Conservation (phyloP, 2,329 filamentous ascomycete genomes). For the Aspergillus pseudoterreus region DNA sequence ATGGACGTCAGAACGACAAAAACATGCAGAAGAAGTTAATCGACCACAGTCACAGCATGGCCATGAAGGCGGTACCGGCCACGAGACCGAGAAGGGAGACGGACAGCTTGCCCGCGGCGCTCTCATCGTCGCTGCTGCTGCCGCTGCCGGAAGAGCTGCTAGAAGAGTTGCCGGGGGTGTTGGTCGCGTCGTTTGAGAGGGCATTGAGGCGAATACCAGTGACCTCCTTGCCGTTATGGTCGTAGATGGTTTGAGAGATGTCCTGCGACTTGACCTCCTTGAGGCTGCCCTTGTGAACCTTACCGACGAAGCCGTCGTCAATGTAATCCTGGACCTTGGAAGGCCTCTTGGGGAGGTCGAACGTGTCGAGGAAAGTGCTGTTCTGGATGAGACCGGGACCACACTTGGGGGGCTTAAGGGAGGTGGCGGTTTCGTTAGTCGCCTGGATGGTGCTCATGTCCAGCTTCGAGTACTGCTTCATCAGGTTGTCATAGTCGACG, state of each 20-base stretch:
- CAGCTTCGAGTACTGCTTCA: slow-evolving; percentile 69
- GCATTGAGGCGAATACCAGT: slow-evolving; percentile 59
- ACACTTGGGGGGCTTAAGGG: slow-evolving; percentile 62
- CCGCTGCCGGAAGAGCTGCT: slow-evolving; percentile 9
- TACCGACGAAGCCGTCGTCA: slow-evolving; percentile 66
- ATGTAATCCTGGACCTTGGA: slow-evolving; percentile 69
- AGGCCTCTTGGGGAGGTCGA: slow-evolving; percentile 69
- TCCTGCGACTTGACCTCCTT: slow-evolving; percentile 55
- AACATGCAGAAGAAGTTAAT: neutral
- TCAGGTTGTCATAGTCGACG: slow-evolving; percentile 69
- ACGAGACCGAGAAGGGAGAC: slow-evolving; percentile 23
- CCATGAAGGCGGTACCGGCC: slow-evolving; percentile 18
- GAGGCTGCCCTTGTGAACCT: slow-evolving; percentile 59
- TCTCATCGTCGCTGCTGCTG: slow-evolving; percentile 5
- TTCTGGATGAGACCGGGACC: slow-evolving; percentile 61
- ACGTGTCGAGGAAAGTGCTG: slow-evolving; percentile 69
- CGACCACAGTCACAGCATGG: neutral
- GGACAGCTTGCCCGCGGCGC: slow-evolving; percentile 19
- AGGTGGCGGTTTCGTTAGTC: slow-evolving; percentile 55
- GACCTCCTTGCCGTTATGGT: slow-evolving; percentile 55
- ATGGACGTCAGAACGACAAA: neutral
- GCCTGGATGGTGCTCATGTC: slow-evolving; percentile 66
- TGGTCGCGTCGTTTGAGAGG: slow-evolving; percentile 50
- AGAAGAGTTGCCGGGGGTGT: slow-evolving; percentile 44
- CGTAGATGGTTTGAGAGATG: slow-evolving; percentile 57